Percentiles rank a stretch among this genome's conserved stretches.
These are phyloP conservation scores for Cucumis cinereus DNA, from an alignment of 306 rosid genomes.

Conservation along the genomic window DNA sequence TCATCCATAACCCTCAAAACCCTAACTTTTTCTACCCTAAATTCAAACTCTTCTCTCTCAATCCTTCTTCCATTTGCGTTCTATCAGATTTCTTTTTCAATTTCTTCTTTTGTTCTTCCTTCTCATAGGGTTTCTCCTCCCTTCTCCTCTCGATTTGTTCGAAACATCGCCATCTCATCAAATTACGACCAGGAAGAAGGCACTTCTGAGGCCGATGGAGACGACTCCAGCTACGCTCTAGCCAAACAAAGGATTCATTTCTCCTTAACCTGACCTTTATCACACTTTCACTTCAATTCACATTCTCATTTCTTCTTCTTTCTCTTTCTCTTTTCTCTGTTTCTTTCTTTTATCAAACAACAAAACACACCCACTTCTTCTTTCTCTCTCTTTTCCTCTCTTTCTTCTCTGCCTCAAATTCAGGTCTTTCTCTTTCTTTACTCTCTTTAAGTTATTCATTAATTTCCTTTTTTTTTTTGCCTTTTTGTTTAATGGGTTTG, in stretches of 20 bases:
- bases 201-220: conserved; percentile 15
- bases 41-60: conserved; percentile 18
- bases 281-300: neutral
- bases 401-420: conserved; percentile 33
- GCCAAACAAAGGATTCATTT: conserved; percentile 24
- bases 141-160: conserved; percentile 29
- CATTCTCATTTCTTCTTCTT: neutral
- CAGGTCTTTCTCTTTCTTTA: conserved; percentile 32
- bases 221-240: conserved; percentile 22
- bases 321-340: neutral
- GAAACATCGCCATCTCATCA: conserved; percentile 47
- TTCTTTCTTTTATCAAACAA: neutral
- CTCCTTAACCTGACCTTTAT: neutral
- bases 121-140: conserved; percentile 7
- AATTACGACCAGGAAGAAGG: conserved; percentile 70
- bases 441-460: neutral
- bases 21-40: conserved; percentile 14
- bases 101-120: conserved; percentile 35
- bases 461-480: neutral
- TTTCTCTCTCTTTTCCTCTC: too few relatives aligned
- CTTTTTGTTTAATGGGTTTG: neutral
- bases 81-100: conserved; percentile 26
- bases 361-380: conserved; percentile 3
- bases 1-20: conserved; percentile 37
- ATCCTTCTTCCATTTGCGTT: conserved; percentile 15